Evolutionary conservation across 805 yeast species (phyloP), one percentile per base, ranked within the genome.

Genomic region (Metschnikowia arizonensis): DNA sequence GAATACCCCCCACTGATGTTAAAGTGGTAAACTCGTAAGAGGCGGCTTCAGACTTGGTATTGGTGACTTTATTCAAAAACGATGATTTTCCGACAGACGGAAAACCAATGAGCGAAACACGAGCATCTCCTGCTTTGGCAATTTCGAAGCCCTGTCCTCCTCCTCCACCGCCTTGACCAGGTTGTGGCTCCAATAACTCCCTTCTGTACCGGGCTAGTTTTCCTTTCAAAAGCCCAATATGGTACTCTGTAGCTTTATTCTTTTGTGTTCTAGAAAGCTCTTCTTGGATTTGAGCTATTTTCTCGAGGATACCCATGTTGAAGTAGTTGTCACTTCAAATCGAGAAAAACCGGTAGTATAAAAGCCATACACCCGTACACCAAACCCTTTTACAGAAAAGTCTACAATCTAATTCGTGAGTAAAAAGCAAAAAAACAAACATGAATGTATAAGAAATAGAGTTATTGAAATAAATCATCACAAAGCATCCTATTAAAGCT

Each of bases 1-100:
- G 72, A 10, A 93, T 95, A 39, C 98, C 97, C 0, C 98, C 97
- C 17, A 91, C 97, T 0, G 97, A 88, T 0, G 99, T 91, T 63
- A 91, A 76, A 0, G 99, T 91, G 6, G 99, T 91, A 75, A 91
- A 91, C 42, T 95, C 93, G 61, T 93, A 91, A 40, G 83, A 87
- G 5, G 98, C 99, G 42, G 95, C 86, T 63, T 89, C 98, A 1
- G 96, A 85, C 64, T 88, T 88, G 1, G 98, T 91, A 58, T 87
- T 86, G 17, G 99, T 91, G 45, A 93, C 87, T 58, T 88, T 88
- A 15, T 88, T 82, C 48, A 91, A 72, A 53, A 91, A 80, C 2
- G 96, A 88, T 1, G 97, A 90, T 59, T 91, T 91, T 63, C 99
- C 99, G 19, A 93, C 99, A 1, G 97, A 90, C 14, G 99, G 99